Evolutionary conservation across 2,329 filamentous ascomycete species (phyloP), one percentile per base, ranked within the genome.

Genomic region (Neonectria punicea): DNA sequence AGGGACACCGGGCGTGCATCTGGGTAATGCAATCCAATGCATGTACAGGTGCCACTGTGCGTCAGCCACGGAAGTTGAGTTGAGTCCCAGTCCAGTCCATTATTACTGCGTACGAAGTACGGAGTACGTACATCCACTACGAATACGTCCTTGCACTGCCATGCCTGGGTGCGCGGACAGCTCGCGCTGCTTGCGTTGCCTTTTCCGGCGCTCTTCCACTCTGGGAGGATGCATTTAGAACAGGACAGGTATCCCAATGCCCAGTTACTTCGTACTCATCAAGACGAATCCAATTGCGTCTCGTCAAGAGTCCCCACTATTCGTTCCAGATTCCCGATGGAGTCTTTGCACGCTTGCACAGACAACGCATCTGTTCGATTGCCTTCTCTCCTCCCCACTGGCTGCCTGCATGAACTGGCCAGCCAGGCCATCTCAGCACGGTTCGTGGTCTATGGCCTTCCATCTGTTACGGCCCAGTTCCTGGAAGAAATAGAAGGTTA

Each of bases 341-440:
- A 22, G 49, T 14, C 25, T 49, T 41, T 49, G 32, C 34, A 36
- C 30, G 30, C 30, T 36, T 49, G 16, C 28, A 22, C n/a, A 55
- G 49, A 50, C 47, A 50, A 13, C 49, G 49, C 49, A 51, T 20
- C 47, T 18, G 58, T 18, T 61, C 58, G 34, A 32, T 54, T 53
- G 7, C 44, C 25, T 44, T 43, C 43, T 36, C 46, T 44, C 44
- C 39, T 39, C 49, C 30, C 14, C 22, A 25, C 59, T 51, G 51
- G 28, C 46, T 22, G 44, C 61, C 39, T 64, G 62, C 62, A 65
- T 65, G 62, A 65, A 65, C 62, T 41, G 62, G 51, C 51, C 62
- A 65, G 41, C 53, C 53, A 57, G 62, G 58, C 62, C 32, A 49
- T 41, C 39, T 18, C n/a, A 13, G 50, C 18, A 55, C 30, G 32